Conservation (phyloP, 163 green algal genomes). For the Scenedesmus sp. region DNA sequence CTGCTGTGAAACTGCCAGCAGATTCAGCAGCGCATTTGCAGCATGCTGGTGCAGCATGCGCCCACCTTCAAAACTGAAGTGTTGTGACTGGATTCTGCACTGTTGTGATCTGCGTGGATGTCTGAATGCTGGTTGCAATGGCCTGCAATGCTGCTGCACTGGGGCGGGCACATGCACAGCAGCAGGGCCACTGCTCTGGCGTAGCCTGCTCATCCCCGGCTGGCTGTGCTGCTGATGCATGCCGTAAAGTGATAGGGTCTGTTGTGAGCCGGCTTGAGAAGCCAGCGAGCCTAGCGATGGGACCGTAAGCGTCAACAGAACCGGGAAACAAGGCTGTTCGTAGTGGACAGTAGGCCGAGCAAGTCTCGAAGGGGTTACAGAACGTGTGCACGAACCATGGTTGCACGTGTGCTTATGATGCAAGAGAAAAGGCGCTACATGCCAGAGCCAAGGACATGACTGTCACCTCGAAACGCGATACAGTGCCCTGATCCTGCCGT, state of each 20-base stretch:
- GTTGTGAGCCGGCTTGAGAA: background rate
- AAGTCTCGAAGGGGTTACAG: background rate
- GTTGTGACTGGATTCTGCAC: background rate
- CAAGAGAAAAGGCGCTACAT: background rate
- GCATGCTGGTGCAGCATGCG: background rate
- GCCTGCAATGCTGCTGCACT: conserved; percentile 8
- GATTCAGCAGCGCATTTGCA: background rate
- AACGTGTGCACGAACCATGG: background rate
- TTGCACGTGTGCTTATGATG: background rate
- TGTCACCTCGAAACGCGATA: conserved; percentile 1
- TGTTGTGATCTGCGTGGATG: background rate
- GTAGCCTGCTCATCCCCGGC: background rate
- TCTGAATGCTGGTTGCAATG: background rate
- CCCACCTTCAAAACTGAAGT: conserved; percentile 14
- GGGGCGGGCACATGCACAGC: background rate
- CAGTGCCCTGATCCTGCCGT: background rate
- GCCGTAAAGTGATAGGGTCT: no score
- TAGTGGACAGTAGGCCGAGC: background rate
- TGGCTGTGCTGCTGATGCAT: background rate
- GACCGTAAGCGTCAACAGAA: background rate
- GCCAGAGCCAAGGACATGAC: background rate
- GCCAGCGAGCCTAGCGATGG: background rate
- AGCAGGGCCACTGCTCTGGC: background rate
- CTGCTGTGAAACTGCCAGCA: no score
- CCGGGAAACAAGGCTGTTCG: background rate